Base-by-base conservation (phyloP, 1,284 basidiomycete genomes). In the Trichosporon sp. region DNA sequence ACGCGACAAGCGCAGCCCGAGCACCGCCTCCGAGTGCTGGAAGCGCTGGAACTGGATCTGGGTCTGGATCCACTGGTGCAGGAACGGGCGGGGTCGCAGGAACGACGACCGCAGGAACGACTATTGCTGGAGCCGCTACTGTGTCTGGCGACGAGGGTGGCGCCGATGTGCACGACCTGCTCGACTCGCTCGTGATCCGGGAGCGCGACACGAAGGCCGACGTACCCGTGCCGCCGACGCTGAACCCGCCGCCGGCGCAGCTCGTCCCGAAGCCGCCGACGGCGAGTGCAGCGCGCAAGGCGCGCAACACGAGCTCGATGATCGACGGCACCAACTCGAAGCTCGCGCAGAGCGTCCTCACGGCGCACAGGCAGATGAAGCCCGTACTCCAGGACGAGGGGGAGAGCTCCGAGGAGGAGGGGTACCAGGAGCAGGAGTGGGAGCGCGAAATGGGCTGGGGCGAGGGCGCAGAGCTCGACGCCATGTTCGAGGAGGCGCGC, bases 361-460 rank as follows among this genome's bases (percentile, higher is more conserved):
- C 64, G 13, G 73, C 73, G n/a, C 67, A 69, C 12, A 44, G 63
- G 27, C 66, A 67, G 25, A 69, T 75, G 56, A 60, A 60, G 18
- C 71, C 38, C 44, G 64, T 25, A 18, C 12, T 64, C 27, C 63
- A 64, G 27, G 38, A 60, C 15, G 56, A 31, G 18, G 62, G 27
- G 21, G 64, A 65, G 58, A 70, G 67, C 63, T 70, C 73, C 25
- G 74, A 63, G 8, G 60, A 42, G 18, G 75, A 75, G 29, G 70
- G 68, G 11, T 72, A 51, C 2, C 60, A 53, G 23, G 76, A 77
- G 62, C 73, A 74, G 44, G 75, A 76, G 15, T 75, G 70, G 73
- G 74, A 71, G n/a, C 71, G 67, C 67, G 71, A 56, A 12, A 71
- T 77, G 73, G 73, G 70, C 0, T 75, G 74, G 75, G 76, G 74